These are phyloP conservation scores for Myriosclerotinia curreyana DNA, from an alignment of 2,329 filamentous ascomycete genomes.

Conservation along the genomic window DNA sequence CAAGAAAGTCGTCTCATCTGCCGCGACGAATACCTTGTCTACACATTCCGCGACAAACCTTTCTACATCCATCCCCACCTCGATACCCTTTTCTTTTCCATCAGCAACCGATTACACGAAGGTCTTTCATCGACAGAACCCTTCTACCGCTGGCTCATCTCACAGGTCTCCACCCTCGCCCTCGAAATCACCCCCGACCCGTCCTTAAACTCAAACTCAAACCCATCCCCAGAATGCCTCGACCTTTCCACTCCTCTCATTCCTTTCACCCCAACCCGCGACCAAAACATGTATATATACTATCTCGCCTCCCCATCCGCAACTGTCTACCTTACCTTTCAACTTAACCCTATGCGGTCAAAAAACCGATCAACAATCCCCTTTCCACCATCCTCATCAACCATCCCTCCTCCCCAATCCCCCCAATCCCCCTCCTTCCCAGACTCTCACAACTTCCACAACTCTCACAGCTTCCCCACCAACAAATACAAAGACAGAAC, in stretches of 20 bases:
- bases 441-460: no score
- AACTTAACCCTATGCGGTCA: not conserved
- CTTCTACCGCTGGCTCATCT: constrained; percentile 7
- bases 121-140: not conserved
- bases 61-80: not conserved
- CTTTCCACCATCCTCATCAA: not conserved
- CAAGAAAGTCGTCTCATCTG: constrained; percentile 13
- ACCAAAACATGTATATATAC: not conserved
- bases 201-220: not conserved
- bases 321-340: not conserved
- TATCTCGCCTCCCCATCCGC: not conserved
- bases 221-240: not conserved
- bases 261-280: not conserved
- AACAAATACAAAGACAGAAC: not conserved
- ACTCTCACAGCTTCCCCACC: not conserved
- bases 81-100: not conserved
- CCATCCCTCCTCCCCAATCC: not conserved
- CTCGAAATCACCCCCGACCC: constrained; percentile 4
- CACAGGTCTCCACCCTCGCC: constrained; percentile 3
- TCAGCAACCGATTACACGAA: not conserved
- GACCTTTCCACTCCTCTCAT: not conserved
- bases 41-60: not conserved
- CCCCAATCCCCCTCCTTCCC: no score
- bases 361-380: not conserved
- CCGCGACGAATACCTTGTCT: constrained; percentile 4